Evolutionary conservation across 2,329 filamentous ascomycete species (phyloP).

Genomic region (Rutstroemia sp.): DNA sequence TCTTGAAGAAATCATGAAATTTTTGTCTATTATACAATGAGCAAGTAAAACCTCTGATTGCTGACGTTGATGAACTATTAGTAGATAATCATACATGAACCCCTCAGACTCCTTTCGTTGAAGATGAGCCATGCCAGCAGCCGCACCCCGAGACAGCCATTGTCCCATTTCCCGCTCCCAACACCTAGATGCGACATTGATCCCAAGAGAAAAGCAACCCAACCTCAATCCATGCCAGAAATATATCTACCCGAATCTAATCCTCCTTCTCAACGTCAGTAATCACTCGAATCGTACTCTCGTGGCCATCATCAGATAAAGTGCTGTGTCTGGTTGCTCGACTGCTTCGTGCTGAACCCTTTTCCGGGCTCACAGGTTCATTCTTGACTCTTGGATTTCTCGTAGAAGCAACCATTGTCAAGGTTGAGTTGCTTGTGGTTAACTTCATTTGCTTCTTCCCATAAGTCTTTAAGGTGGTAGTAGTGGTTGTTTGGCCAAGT

Average conservation of each 20-base stretch:
- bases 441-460: slow-evolving; percentile 20
- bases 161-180: slow-evolving; percentile 10
- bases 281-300: slow-evolving; percentile 20
- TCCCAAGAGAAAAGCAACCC: slow-evolving; percentile 1
- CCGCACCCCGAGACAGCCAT: slow-evolving; percentile 11
- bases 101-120: slow-evolving; percentile 17
- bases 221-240: slow-evolving; percentile 1
- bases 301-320: slow-evolving; percentile 9
- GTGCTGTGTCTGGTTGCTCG: slow-evolving; percentile 8
- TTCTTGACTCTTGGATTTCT: slow-evolving; percentile 8
- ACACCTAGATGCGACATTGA: background rate
- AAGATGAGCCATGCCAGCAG: slow-evolving; percentile 18
- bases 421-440: slow-evolving; percentile 20
- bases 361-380: slow-evolving; percentile 8
- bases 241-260: background rate
- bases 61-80: slow-evolving; percentile 12
- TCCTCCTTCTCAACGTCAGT: slow-evolving; percentile 7
- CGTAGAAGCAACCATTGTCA: slow-evolving; percentile 18
- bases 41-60: background rate
- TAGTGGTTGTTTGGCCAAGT: slow-evolving; percentile 17
- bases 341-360: slow-evolving; percentile 12
- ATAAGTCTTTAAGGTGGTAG: slow-evolving; percentile 22
- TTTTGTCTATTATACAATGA: background rate
- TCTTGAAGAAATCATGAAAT: background rate
- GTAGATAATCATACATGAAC: slow-evolving; percentile 23